Conservation (phyloP, 495 filamentous ascomycete genomes). For the Poronia punctata region DNA sequence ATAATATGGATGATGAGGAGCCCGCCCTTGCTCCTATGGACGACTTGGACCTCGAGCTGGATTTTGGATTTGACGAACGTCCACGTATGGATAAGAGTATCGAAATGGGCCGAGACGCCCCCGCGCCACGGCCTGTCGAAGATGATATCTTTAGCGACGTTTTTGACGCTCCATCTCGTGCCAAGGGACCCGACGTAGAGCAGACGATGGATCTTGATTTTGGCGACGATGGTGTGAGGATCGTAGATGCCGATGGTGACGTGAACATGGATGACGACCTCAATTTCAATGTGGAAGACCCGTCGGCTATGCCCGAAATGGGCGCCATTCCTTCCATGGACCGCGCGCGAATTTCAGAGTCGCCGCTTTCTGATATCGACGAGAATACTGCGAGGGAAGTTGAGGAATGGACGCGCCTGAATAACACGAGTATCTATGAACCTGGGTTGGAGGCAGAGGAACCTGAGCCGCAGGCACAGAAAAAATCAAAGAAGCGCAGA, state of each 20-base stretch:
- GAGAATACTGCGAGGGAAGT: conserved; percentile 45
- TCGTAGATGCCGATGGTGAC: conserved; percentile 55
- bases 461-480: conserved; percentile 53
- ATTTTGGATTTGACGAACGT: conserved; percentile 48
- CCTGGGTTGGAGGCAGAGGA: conserved; percentile 46
- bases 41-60: conserved; percentile 51
- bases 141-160: conserved; percentile 71
- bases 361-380: conserved; percentile 64
- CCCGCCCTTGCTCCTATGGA: conserved; percentile 46
- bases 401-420: conserved; percentile 47
- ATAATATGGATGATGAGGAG: conserved; percentile 48
- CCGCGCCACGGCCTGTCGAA: conserved; percentile 54
- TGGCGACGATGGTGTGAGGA: conserved; percentile 43
- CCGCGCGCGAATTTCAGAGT: conserved; percentile 55
- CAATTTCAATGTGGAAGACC: conserved; percentile 43
- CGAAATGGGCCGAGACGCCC: conserved; percentile 79
- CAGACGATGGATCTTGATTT: conserved; percentile 41
- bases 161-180: conserved; percentile 41
- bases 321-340: conserved; percentile 36
- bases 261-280: conserved; percentile 55
- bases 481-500: conserved; percentile 70
- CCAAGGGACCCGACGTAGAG: conserved; percentile 39
- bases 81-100: conserved; percentile 56
- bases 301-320: conserved; percentile 39
- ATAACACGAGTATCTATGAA: conserved; percentile 45